These are phyloP conservation scores for Flaveria trinervia DNA, from an alignment of 129 eudicot genomes.

Conservation along the genomic window DNA sequence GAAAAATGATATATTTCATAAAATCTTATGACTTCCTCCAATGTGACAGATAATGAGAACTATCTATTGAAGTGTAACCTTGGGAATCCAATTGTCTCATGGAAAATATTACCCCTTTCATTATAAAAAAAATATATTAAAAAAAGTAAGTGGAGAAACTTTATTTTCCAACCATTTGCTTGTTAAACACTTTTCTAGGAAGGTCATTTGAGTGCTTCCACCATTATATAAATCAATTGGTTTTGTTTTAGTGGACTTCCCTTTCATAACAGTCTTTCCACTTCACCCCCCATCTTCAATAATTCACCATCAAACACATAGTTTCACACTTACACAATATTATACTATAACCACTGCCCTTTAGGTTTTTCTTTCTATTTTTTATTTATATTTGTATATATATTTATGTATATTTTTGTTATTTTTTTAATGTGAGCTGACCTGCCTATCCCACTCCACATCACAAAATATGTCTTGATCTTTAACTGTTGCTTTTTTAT, in stretches of 20 bases:
- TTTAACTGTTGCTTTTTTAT: background rate
- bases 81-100: constrained; percentile 19
- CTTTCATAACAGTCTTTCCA: constrained; percentile 52
- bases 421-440: too few species aligned
- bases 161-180: constrained; percentile 48
- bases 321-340: background rate
- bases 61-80: constrained; percentile 17
- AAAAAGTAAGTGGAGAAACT: constrained; percentile 36
- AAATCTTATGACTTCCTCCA: constrained; percentile 25
- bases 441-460: too few species aligned
- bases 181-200: constrained; percentile 35
- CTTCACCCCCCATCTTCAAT: constrained; percentile 25
- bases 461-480: too few species aligned
- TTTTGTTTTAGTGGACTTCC: constrained; percentile 45
- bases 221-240: constrained; percentile 30
- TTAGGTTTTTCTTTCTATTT: background rate
- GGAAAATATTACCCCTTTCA: constrained; percentile 30
- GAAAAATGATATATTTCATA: constrained; percentile 14
- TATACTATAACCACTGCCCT: background rate
- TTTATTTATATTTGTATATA: background rate
- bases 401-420: background rate
- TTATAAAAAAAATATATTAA: background rate
- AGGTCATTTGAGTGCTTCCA: constrained; percentile 57
- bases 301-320: constrained; percentile 22
- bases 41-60: constrained; percentile 23